Percentiles rank a stretch among this genome's conserved stretches.
phyloP scores from a whole-genome alignment of 768 basidiomycete species.

The Macrocybe gigantea region DNA sequence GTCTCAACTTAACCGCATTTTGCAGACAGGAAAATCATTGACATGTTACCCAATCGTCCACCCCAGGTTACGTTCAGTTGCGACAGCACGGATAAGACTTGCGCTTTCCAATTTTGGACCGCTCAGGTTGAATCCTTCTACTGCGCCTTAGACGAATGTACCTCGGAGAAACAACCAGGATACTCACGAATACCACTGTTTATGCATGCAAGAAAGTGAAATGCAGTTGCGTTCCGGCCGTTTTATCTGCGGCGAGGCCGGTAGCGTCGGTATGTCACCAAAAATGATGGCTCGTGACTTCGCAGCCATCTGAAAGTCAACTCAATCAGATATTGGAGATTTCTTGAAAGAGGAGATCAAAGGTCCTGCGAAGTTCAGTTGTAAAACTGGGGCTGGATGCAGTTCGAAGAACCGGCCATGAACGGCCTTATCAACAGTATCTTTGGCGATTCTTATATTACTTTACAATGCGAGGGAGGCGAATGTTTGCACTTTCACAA shows the following conservation, averaged over 20 bases:
- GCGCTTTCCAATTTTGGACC: slow-evolving; percentile 98
- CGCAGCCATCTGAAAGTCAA: background rate
- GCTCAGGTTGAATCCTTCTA: slow-evolving; percentile 94
- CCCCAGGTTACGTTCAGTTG: slow-evolving; percentile 98
- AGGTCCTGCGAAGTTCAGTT: slow-evolving; percentile 86
- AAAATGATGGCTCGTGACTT: background rate
- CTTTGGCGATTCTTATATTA: slow-evolving; percentile 90
- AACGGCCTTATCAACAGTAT: slow-evolving; percentile 89
- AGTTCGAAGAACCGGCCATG: slow-evolving; percentile 96
- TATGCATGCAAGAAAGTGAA: slow-evolving; percentile 82
- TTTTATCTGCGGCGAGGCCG: slow-evolving; percentile 94
- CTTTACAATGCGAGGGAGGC: slow-evolving; percentile 79
- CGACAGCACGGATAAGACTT: slow-evolving; percentile 53
- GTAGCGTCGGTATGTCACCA: slow-evolving; percentile 74
- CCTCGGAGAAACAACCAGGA: slow-evolving; percentile 36
- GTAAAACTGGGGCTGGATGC: slow-evolving; percentile 67
- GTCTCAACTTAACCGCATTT: background rate
- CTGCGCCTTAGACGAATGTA: slow-evolving; percentile 77
- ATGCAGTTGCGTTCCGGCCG: slow-evolving; percentile 88
- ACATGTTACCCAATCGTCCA: slow-evolving; percentile 81
- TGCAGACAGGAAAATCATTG: slow-evolving; percentile 89
- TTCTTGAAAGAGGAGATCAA: slow-evolving; percentile 86
- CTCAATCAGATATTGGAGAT: slow-evolving; percentile 76
- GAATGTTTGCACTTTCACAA: slow-evolving; percentile 93
- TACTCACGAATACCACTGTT: slow-evolving; percentile 67